Evolutionary conservation across 106 monocot genomes (phyloP), one percentile per base, ranked within the genome.

Genomic region (Vanilla planifolia): DNA sequence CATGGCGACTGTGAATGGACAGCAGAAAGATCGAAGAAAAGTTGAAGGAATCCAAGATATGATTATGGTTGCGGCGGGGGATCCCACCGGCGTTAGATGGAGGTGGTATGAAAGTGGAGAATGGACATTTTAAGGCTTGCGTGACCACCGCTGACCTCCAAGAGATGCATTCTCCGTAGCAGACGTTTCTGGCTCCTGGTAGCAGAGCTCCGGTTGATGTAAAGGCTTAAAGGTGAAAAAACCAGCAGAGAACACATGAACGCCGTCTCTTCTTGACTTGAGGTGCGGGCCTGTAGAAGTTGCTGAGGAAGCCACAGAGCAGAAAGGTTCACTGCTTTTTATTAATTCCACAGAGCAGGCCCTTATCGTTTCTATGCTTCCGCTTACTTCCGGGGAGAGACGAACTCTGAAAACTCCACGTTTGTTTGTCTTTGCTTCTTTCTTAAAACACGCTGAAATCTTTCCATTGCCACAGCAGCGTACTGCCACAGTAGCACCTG

Each of bases 401-500:
- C 42, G 68, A 21, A 76, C 44, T 20, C 52, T 28, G 69, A 84
- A 84, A 48, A 39, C 62, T 4, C 84, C 84, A 17, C 24, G 68
- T 37, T 8, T 27, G 56, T 79, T 70, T 3, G 84, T 84, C 62
- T 43, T 64, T 15, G 55, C 68, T 48, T 69, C 75, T 62, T 57
- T 62, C 15, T 64, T 30, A 68, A 76, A 84, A 22, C 43, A 36
- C 24, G 20, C 33, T 15, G 37, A 22, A 2, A 36, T 9, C 0
- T 8, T 8, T 0, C 26, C 29, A 2, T 8, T 21, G 3, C 57
- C 50, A 0, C 55, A 42, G 33, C 85, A 89, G 60, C 80, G 68
- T 4, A 89, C 72, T 2, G 68, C 67, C 25, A 89, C 74, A 0
- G 73, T 48, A 50, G 83, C 80, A 81, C 85, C 85, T 67, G 80